A percentile compares a stretch with the other conserved stretches of the same genome.
These are phyloP conservation scores for Clavaria fumosa DNA, from an alignment of 768 basidiomycete species.

Conservation along the genomic window DNA sequence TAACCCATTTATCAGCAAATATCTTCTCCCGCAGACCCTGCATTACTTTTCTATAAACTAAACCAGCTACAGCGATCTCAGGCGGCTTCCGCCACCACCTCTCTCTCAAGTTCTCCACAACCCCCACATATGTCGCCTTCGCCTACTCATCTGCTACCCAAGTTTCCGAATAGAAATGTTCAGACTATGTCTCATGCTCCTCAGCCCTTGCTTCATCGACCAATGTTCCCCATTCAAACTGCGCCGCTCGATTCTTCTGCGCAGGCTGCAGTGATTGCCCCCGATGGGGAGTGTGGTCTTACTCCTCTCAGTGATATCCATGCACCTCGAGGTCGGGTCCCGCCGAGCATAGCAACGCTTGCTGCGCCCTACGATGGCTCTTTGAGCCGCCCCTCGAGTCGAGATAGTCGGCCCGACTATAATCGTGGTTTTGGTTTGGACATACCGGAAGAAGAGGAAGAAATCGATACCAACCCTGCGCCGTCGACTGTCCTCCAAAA, in stretches of 20 bases:
- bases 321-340: slow-evolving; percentile 43
- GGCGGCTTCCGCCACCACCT: slow-evolving; percentile 32
- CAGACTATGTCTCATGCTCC: slow-evolving; percentile 64
- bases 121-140: slow-evolving; percentile 38
- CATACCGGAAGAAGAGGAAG: slow-evolving; percentile 55
- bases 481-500: too few species aligned
- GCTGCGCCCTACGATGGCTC: slow-evolving; percentile 26
- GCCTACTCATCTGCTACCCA: slow-evolving; percentile 23
- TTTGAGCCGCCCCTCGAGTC: slow-evolving; percentile 29
- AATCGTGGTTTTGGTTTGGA: slow-evolving; percentile 68
- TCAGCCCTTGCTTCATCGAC: slow-evolving; percentile 29
- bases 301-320: slow-evolving; percentile 22
- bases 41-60: slow-evolving; percentile 64
- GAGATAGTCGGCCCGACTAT: slow-evolving; percentile 58
- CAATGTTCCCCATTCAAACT: slow-evolving; percentile 17
- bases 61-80: slow-evolving; percentile 74
- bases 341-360: slow-evolving; percentile 29
- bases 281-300: slow-evolving; percentile 23
- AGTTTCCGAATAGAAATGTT: slow-evolving; percentile 43
- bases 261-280: slow-evolving; percentile 35
- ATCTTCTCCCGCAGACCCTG: slow-evolving; percentile 83
- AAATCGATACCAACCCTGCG: slow-evolving; percentile 21
- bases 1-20: slow-evolving; percentile 32
- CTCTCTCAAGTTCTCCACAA: slow-evolving; percentile 51
- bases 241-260: slow-evolving; percentile 52